Percentiles rank a stretch among this genome's conserved stretches.
These are phyloP conservation scores for Ogataea siamensis DNA, from an alignment of 805 yeast species.

Conservation along the genomic window DNA sequence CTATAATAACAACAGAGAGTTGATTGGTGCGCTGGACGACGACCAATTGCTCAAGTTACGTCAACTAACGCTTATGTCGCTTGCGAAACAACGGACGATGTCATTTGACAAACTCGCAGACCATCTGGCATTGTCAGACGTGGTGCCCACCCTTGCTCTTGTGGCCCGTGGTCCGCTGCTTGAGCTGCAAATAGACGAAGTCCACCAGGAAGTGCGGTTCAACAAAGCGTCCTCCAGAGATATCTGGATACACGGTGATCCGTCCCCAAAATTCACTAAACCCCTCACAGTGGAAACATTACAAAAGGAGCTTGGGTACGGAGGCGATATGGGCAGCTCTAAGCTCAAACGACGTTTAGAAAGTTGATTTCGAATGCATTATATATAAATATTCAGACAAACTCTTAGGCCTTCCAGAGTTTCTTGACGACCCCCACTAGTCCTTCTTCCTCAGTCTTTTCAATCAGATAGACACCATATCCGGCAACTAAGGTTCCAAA, in stretches of 20 bases:
- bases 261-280: slow-evolving; percentile 3
- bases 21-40: slow-evolving; percentile 10
- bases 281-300: slow-evolving; percentile 4
- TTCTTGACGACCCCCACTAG: slow-evolving; percentile 43
- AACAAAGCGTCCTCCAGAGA: slow-evolving; percentile 17
- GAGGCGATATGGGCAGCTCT: not conserved
- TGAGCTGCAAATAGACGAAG: slow-evolving; percentile 21
- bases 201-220: slow-evolving; percentile 7
- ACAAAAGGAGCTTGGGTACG: slow-evolving; percentile 1
- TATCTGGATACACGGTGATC: slow-evolving; percentile 16
- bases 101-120: slow-evolving; percentile 1
- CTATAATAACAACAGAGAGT: slow-evolving; percentile 5
- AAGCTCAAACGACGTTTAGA: slow-evolving; percentile 11
- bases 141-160: slow-evolving; percentile 12
- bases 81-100: slow-evolving; percentile 10
- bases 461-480: slow-evolving; percentile 71
- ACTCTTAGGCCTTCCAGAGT: slow-evolving; percentile 32
- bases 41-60: slow-evolving; percentile 21
- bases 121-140: not conserved
- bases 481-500: slow-evolving; percentile 63
- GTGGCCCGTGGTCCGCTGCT: slow-evolving; percentile 17
- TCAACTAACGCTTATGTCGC: slow-evolving; percentile 21
- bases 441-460: slow-evolving; percentile 65
- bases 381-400: slow-evolving; percentile 2
- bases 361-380: slow-evolving; percentile 11